A percentile compares a stretch with the other conserved stretches of the same genome.
These are phyloP conservation scores for Henckelia pumila DNA, from an alignment of 257 asterid species.

Conservation along the genomic window DNA sequence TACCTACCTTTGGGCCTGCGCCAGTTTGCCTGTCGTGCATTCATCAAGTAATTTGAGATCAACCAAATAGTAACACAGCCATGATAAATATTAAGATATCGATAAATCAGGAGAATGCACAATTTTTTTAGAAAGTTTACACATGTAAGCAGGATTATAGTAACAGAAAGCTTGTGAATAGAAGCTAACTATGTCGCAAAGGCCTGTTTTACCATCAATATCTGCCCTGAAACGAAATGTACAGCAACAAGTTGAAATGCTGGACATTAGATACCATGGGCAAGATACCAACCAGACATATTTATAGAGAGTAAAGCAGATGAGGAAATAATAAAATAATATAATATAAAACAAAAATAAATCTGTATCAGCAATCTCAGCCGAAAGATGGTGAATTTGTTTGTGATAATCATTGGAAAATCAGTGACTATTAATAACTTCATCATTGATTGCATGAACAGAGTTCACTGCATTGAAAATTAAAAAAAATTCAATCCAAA, in stretches of 20 bases:
- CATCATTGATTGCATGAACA: conserved; percentile 53
- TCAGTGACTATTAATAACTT: conserved; percentile 31
- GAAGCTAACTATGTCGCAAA: conserved; percentile 67
- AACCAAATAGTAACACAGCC: background rate
- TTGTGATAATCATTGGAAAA: conserved; percentile 41
- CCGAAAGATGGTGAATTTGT: conserved; percentile 75
- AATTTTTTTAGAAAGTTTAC: background rate
- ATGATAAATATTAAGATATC: background rate
- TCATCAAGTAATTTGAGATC: background rate
- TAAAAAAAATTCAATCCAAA: background rate
- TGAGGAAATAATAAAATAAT: too few relatives aligned
- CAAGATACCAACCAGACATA: conserved; percentile 16
- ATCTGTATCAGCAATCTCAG: conserved; percentile 54
- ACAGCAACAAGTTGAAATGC: conserved; percentile 38
- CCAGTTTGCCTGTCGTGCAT: conserved; percentile 44
- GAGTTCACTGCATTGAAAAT: background rate
- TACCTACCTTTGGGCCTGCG: conserved; percentile 81
- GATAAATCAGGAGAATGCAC: background rate
- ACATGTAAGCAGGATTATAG: conserved; percentile 42
- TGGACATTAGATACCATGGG: conserved; percentile 57
- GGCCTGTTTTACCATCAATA: conserved; percentile 37
- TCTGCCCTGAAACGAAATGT: conserved; percentile 56
- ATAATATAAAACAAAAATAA: background rate
- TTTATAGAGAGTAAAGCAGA: background rate
- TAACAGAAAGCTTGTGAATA: conserved; percentile 40